Evolutionary conservation across 306 rosid genomes (phyloP), one percentile per base, ranked within the genome.

Genomic region (Ormosia emarginata): DNA sequence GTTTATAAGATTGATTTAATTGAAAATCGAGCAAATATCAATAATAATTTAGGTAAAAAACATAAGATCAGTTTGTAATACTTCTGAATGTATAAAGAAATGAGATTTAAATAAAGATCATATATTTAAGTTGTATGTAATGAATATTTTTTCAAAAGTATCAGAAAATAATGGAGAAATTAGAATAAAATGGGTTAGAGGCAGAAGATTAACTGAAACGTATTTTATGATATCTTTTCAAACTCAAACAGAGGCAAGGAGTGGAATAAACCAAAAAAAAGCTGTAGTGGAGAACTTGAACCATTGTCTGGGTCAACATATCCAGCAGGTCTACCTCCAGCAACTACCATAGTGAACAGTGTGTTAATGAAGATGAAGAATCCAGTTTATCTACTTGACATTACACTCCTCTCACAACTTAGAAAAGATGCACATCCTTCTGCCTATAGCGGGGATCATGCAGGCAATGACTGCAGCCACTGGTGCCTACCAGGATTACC

Each of bases 401-500:
- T 95, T 12, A 95, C 99, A 0, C 90, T 89, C 2, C 94, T 95
- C 24, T 95, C 99, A 1, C 99, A 93, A 75, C 53, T 95, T 30
- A 81, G 99, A 44, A 95, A 95, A 80, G 99, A 95, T 56, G 98
- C 91, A 36, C 99, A 95, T 78, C 99, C 99, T 39, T 89, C 99
- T 4, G 79, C 89, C 10, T 95, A 92, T 61, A 62, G 90, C 3
- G 91, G 92, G 0, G 89, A 89, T 33, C 90, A 80, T 18, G 62
- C 89, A 0, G 96, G 97, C 88, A 95, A 87, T 2, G 99, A 95
- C 50, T 95, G 99, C 79, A 95, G 98, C 87, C 99, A 95, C 18
- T 95, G 99, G 99, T 95, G 99, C 80, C 85, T 95, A 12, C 99
- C 99, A 5, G 99, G 99, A 11, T 79, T 93, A 74, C 99, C 99